Percentiles rank a stretch among this genome's conserved stretches.
These are phyloP conservation scores for Termitomyces sp. DNA, from an alignment of 768 basidiomycete species.

Conservation along the genomic window DNA sequence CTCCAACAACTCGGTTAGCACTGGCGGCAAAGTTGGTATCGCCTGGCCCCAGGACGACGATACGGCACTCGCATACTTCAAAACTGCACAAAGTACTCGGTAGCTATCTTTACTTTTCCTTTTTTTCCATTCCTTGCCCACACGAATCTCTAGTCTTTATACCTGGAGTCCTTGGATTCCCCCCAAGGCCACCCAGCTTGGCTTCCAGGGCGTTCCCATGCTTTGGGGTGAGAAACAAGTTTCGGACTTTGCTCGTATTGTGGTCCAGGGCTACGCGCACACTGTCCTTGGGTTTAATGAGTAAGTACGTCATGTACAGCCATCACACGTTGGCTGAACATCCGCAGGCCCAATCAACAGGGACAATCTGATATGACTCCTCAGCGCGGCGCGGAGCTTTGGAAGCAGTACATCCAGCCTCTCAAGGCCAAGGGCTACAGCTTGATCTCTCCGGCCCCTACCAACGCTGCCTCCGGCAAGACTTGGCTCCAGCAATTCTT, in stretches of 20 bases:
- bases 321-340: not conserved
- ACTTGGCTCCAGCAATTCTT: conserved; percentile 64
- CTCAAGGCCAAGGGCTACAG: conserved; percentile 49
- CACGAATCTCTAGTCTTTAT: conserved; percentile 37
- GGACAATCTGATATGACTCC: conserved; percentile 60
- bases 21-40: conserved; percentile 49
- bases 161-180: conserved; percentile 60
- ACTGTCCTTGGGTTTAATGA: conserved; percentile 66
- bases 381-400: conserved; percentile 42
- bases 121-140: not conserved
- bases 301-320: conserved; percentile 32
- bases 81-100: conserved; percentile 36
- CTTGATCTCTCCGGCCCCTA: conserved; percentile 62
- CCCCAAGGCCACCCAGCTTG: conserved; percentile 30
- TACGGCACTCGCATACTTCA: conserved; percentile 44
- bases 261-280: conserved; percentile 46
- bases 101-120: conserved; percentile 19
- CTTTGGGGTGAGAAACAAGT: conserved; percentile 60
- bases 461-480: conserved; percentile 51
- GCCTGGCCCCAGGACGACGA: conserved; percentile 62
- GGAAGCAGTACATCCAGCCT: conserved; percentile 57
- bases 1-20: conserved; percentile 13
- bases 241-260: conserved; percentile 37
- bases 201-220: conserved; percentile 58
- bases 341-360: conserved; percentile 57